Evolutionary conservation across 2,329 filamentous ascomycete genomes (phyloP).

Genomic region (Beauveria brongniartii): DNA sequence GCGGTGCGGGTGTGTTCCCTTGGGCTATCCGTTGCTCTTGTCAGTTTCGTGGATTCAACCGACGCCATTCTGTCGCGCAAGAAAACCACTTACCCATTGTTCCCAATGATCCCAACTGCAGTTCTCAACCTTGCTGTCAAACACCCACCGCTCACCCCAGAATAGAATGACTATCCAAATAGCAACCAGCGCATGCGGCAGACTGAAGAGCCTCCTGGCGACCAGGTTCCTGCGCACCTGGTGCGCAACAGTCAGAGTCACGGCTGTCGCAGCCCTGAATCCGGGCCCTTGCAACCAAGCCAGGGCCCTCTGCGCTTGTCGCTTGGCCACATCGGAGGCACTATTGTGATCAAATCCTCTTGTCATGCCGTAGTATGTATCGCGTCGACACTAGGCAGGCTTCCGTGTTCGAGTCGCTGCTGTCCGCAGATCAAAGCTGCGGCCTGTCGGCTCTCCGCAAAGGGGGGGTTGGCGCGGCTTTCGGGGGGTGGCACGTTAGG

Average conservation of each 20-base stretch:
- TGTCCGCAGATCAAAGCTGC: background rate
- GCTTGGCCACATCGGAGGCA: constrained; percentile 16
- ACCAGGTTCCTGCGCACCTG: constrained; percentile 36
- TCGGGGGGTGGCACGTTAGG: background rate
- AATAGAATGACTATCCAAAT: constrained; percentile 72
- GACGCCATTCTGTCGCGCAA: background rate
- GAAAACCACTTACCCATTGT: constrained; percentile 61
- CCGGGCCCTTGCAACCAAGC: constrained; percentile 36
- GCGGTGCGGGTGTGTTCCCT: constrained; percentile 70
- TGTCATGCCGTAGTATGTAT: constrained; percentile 5
- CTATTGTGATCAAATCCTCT: constrained; percentile 15
- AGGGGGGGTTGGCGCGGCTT: constrained; percentile 3
- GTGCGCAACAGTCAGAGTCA: constrained; percentile 21
- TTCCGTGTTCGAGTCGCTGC: background rate
- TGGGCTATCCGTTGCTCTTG: constrained; percentile 49
- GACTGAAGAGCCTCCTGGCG: constrained; percentile 45
- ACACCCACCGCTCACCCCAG: constrained; percentile 78
- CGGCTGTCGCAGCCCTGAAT: constrained; percentile 25
- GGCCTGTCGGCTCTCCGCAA: constrained; percentile 6
- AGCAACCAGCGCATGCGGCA: constrained; percentile 59
- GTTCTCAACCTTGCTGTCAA: constrained; percentile 57
- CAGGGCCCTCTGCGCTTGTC: constrained; percentile 25
- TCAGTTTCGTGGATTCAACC: constrained; percentile 6
- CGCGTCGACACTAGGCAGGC: background rate
- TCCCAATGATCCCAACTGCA: constrained; percentile 90